Conservation (phyloP, 371 early-diverging fungal genomes). For the Mucor circinelloides region DNA sequence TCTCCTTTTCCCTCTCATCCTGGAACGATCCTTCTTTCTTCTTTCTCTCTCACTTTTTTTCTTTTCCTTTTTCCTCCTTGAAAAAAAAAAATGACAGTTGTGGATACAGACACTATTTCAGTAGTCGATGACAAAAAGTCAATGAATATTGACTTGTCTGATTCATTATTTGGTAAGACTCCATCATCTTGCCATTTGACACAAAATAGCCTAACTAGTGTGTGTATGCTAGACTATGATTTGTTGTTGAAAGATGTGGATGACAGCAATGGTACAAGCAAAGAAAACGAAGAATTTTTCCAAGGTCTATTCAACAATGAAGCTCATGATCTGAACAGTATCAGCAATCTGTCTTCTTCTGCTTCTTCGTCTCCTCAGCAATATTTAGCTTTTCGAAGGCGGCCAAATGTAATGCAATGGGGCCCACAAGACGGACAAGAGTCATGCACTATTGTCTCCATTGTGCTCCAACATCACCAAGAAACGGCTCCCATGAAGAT, state of each 20-base stretch:
- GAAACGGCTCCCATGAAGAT: constrained; percentile 16
- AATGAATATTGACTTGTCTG: constrained; percentile 7
- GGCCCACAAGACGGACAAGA: constrained; percentile 17
- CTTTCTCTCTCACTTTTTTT: neutral
- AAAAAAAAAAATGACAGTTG: constrained; percentile 14
- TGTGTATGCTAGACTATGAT: constrained; percentile 19
- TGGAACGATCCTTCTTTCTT: neutral
- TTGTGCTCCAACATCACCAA: constrained; percentile 4
- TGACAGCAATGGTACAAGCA: neutral
- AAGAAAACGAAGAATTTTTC: constrained; percentile 5
- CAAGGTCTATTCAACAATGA: constrained; percentile 2
- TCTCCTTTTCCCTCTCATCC: neutral
- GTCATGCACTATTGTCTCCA: neutral
- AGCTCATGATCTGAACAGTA: neutral
- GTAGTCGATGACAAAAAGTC: constrained; percentile 12
- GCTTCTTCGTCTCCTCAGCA: neutral
- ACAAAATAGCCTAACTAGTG: no score
- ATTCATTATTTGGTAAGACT: constrained; percentile 16
- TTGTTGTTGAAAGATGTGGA: constrained; percentile 7
- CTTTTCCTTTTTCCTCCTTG: neutral
- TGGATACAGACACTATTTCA: constrained; percentile 14
- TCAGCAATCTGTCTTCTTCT: neutral
- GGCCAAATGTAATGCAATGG: constrained; percentile 20
- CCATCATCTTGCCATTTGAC: neutral
- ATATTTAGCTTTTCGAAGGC: neutral